Base-by-base conservation (phyloP, 1,139 yeast species). In the Geotrichum carabidarum region DNA sequence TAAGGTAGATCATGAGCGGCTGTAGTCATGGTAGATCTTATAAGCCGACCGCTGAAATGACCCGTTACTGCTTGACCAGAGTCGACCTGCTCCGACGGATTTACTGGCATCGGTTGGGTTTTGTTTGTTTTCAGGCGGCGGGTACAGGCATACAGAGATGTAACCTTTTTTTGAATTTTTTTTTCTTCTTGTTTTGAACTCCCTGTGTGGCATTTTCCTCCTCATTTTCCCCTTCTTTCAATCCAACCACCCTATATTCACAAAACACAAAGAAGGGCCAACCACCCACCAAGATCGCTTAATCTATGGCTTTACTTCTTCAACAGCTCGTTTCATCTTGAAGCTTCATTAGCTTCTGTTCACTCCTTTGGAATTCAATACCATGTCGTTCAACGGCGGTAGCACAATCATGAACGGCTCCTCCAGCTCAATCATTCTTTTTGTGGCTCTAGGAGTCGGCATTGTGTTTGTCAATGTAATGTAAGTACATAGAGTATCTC, bases 391-490 rank as follows among this genome's bases (percentile, higher is more conserved):
- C 31, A 17, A 45, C 37, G 47, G 38, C 22, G 40, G 37, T 14
- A 32, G 35, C 22, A n/a, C 40, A 5, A 42, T 51, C 8, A 47
- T 36, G 9, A 46, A 42, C 31, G 52, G 52, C 42, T 48, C 55
- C 22, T 45, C 55, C 22, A 41, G 47, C 50, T 60, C 61, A 32
- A 62, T 68, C 44, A 61, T 68, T 14, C 67, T 69, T 57, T 69
- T 62, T 50, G 68, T 69, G 32, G 71, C 72, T n/a, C 60, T 69
- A 8, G 72, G 71, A 1, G 65, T 69, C 44, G 72, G 72, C 22
- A 63, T 69, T 15, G 65, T 68, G 7, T 69, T 69, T 57, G 67
- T 68, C 37, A 62, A 63, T 52, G 49, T 69, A 41, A 68, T 71
- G 48, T 45, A 18, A 45, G 48, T 45, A 27, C 14, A 22, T 12